Conservation (phyloP, 306 rosid species). For the Luffa aegyptiaca region DNA sequence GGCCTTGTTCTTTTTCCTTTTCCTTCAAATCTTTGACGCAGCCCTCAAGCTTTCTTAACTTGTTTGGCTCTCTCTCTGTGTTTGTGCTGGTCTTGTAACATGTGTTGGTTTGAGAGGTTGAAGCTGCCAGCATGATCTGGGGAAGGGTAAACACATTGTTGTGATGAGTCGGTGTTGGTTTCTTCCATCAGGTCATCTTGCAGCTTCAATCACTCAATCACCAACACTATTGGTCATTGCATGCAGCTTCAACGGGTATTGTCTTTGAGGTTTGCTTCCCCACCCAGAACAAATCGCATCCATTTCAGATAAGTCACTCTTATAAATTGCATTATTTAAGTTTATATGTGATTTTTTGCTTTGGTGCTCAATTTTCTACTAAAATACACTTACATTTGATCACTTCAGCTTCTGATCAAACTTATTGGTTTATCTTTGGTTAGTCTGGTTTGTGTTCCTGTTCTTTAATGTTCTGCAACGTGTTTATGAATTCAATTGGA, state of each 20-base stretch:
- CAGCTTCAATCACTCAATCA: constrained; percentile 9
- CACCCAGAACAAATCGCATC: background rate
- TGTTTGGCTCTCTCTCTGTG: background rate
- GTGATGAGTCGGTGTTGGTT: background rate
- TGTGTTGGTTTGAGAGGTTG: constrained; percentile 6
- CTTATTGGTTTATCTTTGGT: background rate
- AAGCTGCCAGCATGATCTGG: constrained; percentile 13
- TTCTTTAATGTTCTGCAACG: no score
- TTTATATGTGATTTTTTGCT: background rate
- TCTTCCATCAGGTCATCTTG: constrained; percentile 7
- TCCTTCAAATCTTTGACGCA: background rate
- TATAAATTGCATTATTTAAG: background rate
- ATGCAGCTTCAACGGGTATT: background rate
- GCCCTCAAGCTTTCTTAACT: background rate
- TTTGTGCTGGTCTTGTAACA: background rate
- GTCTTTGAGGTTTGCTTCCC: background rate
- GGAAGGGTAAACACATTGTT: background rate
- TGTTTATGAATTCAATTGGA: background rate
- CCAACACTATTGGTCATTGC: background rate
- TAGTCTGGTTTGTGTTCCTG: background rate
- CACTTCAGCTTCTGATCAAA: background rate
- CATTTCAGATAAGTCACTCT: background rate
- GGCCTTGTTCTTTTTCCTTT: background rate
- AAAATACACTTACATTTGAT: background rate
- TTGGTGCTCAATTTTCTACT: no score